Evolutionary conservation across 139 green algal species (phyloP), one percentile per base, ranked within the genome.

Genomic region (Tetraselmis striata): DNA sequence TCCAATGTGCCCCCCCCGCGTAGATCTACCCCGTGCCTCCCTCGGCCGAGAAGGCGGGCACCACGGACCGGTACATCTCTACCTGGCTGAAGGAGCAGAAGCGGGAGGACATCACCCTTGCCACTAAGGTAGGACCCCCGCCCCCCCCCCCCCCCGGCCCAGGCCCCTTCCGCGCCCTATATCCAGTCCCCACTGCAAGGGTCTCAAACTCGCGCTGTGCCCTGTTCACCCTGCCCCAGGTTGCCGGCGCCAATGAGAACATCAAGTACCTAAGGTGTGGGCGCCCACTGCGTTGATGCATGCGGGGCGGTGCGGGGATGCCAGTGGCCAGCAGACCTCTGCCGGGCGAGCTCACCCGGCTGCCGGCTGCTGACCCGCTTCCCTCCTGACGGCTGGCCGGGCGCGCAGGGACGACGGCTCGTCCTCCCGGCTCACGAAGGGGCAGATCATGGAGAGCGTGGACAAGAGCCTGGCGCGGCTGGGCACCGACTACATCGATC

Each of bases 61-160:
- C 59, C 22, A 98, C 95, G 23, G 95, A 98, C 83, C 82, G 79
- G 27, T 95, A 93, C 87, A 95, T 98, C 30, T 91, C 86, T 28
- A 91, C 45, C 2, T 98, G 95, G 95, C 83, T 98, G 32, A 93
- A 94, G 81, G 27, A 59, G 0, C 59, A 87, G 24, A 88, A 87
- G 76, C 84, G 95, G 2, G 90, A 96, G 23, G 82, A 93, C 1
- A 78, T 98, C 0, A 82, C 97, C n/a, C 80, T 98, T 0, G 93
- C 93, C 25, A 94, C 92, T 67, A 98, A 98, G 92, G 95, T 95
- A 78, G 29, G 77, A 1, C n/a, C n/a, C n/a, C n/a, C n/a, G n/a
- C n/a, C n/a, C n/a, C n/a, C n/a, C n/a, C n/a, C n/a, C n/a, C n/a
- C n/a, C n/a, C n/a, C n/a, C n/a, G n/a, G n/a, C n/a, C n/a, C n/a